phyloP scores from a whole-genome alignment of 129 eudicot genomes.

The Smallanthus sonchifolius region DNA sequence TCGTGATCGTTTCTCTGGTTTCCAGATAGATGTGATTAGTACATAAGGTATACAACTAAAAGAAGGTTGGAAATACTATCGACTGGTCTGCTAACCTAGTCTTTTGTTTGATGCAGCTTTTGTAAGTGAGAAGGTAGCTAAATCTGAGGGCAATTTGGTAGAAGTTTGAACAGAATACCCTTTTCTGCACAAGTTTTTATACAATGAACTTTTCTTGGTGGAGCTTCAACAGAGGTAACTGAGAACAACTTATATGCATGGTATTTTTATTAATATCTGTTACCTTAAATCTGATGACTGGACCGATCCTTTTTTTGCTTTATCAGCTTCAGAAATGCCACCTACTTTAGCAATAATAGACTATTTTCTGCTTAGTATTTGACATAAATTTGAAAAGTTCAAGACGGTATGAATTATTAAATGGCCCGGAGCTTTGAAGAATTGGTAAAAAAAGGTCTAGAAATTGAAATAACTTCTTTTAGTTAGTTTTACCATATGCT shows the following conservation, averaged over 20 bases:
- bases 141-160: conserved; percentile 29
- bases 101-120: conserved; percentile 35
- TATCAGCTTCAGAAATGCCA: conserved; percentile 32
- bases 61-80: neutral
- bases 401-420: neutral
- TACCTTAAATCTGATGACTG: conserved; percentile 41
- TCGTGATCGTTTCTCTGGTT: conserved; percentile 44
- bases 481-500: neutral
- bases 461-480: neutral
- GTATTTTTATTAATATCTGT: neutral
- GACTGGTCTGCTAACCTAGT: conserved; percentile 40
- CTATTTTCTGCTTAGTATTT: conserved; percentile 15
- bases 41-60: neutral
- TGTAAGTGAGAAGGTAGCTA: conserved; percentile 42
- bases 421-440: neutral
- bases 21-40: neutral
- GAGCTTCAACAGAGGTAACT: conserved; percentile 7
- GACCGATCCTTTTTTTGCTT: conserved; percentile 19
- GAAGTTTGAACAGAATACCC: conserved; percentile 31
- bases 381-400: neutral
- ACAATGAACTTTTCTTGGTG: conserved; percentile 7
- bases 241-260: neutral
- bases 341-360: conserved; percentile 14
- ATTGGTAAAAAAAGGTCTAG: neutral
- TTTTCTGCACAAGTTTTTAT: conserved; percentile 35